Conservation (phyloP, 2,329 filamentous ascomycete genomes). For the Blastomyces silverae region DNA sequence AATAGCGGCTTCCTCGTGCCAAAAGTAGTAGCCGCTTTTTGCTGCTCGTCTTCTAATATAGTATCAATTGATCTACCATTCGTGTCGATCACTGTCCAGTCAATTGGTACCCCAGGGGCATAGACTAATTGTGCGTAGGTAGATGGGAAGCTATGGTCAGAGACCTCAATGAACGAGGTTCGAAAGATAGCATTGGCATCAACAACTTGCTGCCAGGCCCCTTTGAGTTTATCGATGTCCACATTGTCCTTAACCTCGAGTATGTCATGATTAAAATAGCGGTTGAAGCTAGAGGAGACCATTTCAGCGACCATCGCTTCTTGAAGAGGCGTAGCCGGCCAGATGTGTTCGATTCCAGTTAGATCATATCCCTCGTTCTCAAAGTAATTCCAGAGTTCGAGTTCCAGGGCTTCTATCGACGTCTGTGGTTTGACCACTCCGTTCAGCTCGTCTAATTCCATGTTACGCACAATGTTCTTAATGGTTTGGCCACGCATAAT, state of each 20-base stretch:
- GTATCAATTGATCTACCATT: slow-evolving; percentile 23
- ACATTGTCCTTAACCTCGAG: slow-evolving; percentile 53
- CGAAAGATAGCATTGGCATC: slow-evolving; percentile 62
- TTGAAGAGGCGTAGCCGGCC: slow-evolving; percentile 76
- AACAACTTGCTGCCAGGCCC: slow-evolving; percentile 58
- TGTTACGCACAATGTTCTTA: slow-evolving; percentile 46
- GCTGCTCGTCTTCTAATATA: slow-evolving; percentile 22
- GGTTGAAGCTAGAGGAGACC: slow-evolving; percentile 62
- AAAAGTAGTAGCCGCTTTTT: slow-evolving; percentile 18
- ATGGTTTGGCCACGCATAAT: slow-evolving; percentile 70
- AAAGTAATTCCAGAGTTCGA: slow-evolving; percentile 38
- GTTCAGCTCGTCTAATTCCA: slow-evolving; percentile 19
- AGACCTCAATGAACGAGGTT: slow-evolving; percentile 63
- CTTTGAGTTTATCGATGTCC: slow-evolving; percentile 51
- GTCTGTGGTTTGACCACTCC: not conserved
- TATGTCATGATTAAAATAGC: slow-evolving; percentile 83
- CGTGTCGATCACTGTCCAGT: slow-evolving; percentile 31
- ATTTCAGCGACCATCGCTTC: slow-evolving; percentile 82
- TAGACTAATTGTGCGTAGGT: slow-evolving; percentile 54
- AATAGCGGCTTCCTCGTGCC: slow-evolving; percentile 26
- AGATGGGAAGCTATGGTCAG: slow-evolving; percentile 51
- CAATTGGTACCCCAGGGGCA: slow-evolving; percentile 24
- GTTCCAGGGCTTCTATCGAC: slow-evolving; percentile 19
- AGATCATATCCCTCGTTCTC: slow-evolving; percentile 33
- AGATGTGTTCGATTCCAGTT: slow-evolving; percentile 49